Evolutionary conservation across 495 filamentous ascomycete species (phyloP).

Genomic region (Neurospora sp.): DNA sequence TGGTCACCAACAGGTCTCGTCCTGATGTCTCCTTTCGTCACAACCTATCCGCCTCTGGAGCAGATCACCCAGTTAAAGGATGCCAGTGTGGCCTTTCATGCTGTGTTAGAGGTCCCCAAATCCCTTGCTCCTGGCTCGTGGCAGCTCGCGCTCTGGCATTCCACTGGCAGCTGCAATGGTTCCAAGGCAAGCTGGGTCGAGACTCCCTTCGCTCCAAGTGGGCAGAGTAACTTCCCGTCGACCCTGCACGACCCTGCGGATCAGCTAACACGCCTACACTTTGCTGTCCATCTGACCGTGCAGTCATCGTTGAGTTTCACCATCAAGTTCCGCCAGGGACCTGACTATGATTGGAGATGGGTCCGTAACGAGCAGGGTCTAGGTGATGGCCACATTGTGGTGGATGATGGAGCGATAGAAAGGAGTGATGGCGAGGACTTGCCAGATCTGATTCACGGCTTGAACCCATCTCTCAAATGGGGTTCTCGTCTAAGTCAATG

Average conservation of each 20-base stretch:
- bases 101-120: slow-evolving; percentile 58
- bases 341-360: slow-evolving; percentile 62
- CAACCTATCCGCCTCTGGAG: slow-evolving; percentile 55
- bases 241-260: slow-evolving; percentile 25
- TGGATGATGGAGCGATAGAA: slow-evolving; percentile 21
- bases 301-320: slow-evolving; percentile 54
- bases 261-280: slow-evolving; percentile 32
- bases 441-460: slow-evolving; percentile 46
- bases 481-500: slow-evolving; percentile 51
- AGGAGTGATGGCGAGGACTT: slow-evolving; percentile 33
- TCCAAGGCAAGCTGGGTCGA: slow-evolving; percentile 36
- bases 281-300: slow-evolving; percentile 31
- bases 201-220: slow-evolving; percentile 25
- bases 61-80: slow-evolving; percentile 52
- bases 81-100: slow-evolving; percentile 48
- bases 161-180: slow-evolving; percentile 28
- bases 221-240: slow-evolving; percentile 26
- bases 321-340: slow-evolving; percentile 53
- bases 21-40: slow-evolving; percentile 21
- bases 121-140: slow-evolving; percentile 47
- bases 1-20: neutral
- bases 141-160: slow-evolving; percentile 73
- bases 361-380: slow-evolving; percentile 50
- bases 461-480: slow-evolving; percentile 50
- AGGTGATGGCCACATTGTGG: slow-evolving; percentile 53